Evolutionary conservation across 768 basidiomycete genomes (phyloP), one percentile per base, ranked within the genome.

Genomic region (Russula emetica): DNA sequence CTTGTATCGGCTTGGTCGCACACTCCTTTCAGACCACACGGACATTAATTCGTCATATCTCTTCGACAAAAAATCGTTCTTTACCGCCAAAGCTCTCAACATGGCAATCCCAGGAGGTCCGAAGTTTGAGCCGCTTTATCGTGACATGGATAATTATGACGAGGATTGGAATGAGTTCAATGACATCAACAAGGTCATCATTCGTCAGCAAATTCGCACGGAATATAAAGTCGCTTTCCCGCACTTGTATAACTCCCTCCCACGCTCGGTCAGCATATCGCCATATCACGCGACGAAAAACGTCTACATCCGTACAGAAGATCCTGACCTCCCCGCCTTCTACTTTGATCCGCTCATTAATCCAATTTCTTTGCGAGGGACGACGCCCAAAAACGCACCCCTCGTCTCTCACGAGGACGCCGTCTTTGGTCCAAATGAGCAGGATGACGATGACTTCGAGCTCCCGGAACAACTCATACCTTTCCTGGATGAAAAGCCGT

Each of bases 101-200:
- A 87, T 95, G 84, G 94, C 94, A 55, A 96, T 97, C 69, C 97
- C 97, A 0, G 97, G 96, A 62, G 97, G 97, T 54, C 97, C 97
- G 2, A 97, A 98, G 74, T 99, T 98, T 67, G 97, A 99, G 79
- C 97, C 96, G 18, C 79, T 99, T 30, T 94, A 94, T 75, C 85
- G 96, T 55, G 97, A 99, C 71, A 94, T 95, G 88, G 97, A 98
- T 71, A 81, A 88, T 14, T 98, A 93, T 69, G 97, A 99, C 72
- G 97, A 98, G 73, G 97, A 99, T 72, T 97, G 94, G 94, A 97
- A 97, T 74, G 94, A 97, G 74, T 99, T 99, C 72, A 99, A 99
- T 73, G 97, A 99, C 72, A 97, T 98, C 76, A 95, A 97, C 78
- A 99, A 99, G 76, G 90, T 99, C 71, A 96, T 99, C 75, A 98